Evolutionary conservation across 2,329 filamentous ascomycete genomes (phyloP).

Genomic region (Colletotrichum scovillei): DNA sequence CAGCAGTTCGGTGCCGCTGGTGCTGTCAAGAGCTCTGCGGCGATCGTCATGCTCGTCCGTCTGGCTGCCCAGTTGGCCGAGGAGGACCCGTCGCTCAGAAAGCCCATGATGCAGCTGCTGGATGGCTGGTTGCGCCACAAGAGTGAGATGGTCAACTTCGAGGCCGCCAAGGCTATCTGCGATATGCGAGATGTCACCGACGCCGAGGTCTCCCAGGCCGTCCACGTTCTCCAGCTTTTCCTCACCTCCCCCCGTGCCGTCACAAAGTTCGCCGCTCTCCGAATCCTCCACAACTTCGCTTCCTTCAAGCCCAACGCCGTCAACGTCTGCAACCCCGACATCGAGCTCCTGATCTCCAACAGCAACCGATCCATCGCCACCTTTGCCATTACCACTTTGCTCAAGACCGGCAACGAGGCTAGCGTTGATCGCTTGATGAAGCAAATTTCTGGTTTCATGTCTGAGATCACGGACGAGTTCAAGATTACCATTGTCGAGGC

Average conservation of each 20-base stretch:
- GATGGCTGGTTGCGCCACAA: constrained; percentile 98
- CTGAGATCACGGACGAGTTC: constrained; percentile 98
- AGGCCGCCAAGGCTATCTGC: constrained; percentile 97
- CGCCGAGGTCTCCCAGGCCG: constrained; percentile 88
- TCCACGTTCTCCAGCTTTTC: constrained; percentile 96
- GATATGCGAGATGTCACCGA: constrained; percentile 94
- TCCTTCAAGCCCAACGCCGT: constrained; percentile 96
- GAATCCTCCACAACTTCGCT: constrained; percentile 95
- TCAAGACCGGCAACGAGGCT: constrained; percentile 98
- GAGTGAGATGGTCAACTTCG: constrained; percentile 99
- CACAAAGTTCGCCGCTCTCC: constrained; percentile 96
- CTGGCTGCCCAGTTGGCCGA: constrained; percentile 93
- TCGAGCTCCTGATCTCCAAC: constrained; percentile 96
- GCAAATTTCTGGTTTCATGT: constrained; percentile 98
- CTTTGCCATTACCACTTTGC: constrained; percentile 96
- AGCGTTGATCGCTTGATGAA: constrained; percentile 98
- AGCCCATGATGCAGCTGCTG: constrained; percentile 96
- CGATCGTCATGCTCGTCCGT: constrained; percentile 90
- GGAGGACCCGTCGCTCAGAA: constrained; percentile 88
- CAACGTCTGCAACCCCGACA: constrained; percentile 94
- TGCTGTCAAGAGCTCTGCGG: constrained; percentile 93
- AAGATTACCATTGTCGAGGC: constrained; percentile 99
- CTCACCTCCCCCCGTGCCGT: constrained; percentile 94
- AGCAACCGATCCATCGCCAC: constrained; percentile 97
- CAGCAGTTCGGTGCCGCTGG: constrained; percentile 95